Percentiles rank a stretch among this genome's conserved stretches.
Evolutionary conservation across 2,329 filamentous ascomycete genomes (phyloP).

Genomic region (Aspergillus puulaauensis): DNA sequence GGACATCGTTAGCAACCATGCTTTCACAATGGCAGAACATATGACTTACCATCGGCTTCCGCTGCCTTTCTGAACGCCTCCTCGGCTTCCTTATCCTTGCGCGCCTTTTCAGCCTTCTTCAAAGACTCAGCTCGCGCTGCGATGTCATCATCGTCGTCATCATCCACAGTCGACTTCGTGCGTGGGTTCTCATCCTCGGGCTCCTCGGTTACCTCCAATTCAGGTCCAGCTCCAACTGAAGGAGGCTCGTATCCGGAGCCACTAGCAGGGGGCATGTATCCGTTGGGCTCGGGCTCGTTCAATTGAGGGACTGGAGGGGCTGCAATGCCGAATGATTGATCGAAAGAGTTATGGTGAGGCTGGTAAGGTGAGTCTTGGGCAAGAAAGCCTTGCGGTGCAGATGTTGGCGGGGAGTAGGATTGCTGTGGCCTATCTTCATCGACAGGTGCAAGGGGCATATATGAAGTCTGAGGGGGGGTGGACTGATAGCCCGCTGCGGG

Average conservation of each 20-base stretch:
- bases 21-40: neutral
- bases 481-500: conserved; percentile 35
- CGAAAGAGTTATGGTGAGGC: conserved; percentile 21
- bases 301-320: conserved; percentile 21
- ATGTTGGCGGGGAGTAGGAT: conserved; percentile 18
- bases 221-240: conserved; percentile 36
- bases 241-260: conserved; percentile 38
- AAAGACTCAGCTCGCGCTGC: conserved; percentile 53
- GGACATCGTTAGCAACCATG: conserved; percentile 48
- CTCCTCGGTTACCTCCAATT: conserved; percentile 51
- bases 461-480: conserved; percentile 38
- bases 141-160: conserved; percentile 71
- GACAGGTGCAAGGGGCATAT: conserved; percentile 41
- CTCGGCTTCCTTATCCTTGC: conserved; percentile 75
- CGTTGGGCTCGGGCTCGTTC: conserved; percentile 22
- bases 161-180: conserved; percentile 78
- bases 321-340: conserved; percentile 21
- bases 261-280: conserved; percentile 35
- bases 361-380: conserved; percentile 32
- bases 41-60: conserved; percentile 59
- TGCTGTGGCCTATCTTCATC: conserved; percentile 35
- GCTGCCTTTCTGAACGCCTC: conserved; percentile 84
- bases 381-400: conserved; percentile 21
- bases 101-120: conserved; percentile 60
- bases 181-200: conserved; percentile 60